These are phyloP conservation scores for Nakazawaea ernobii DNA, from an alignment of 805 yeast genomes.

Conservation along the genomic window DNA sequence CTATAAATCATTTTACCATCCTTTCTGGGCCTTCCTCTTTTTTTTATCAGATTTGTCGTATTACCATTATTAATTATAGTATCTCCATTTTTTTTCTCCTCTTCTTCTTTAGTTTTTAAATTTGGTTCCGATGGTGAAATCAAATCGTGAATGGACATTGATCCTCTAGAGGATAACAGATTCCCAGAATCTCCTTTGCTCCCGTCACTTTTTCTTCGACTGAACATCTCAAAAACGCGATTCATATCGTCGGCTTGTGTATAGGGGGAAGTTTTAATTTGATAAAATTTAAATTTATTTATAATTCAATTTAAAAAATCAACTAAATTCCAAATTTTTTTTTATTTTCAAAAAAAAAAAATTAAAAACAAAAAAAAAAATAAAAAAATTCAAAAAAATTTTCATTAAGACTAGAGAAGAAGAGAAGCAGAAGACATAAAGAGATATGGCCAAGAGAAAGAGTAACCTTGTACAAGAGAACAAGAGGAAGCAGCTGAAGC, in stretches of 20 bases:
- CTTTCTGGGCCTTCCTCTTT: conserved; percentile 4
- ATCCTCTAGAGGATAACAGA: too few relatives aligned
- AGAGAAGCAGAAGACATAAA: background rate
- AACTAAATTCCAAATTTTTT: background rate
- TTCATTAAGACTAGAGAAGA: background rate
- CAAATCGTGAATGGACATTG: too few relatives aligned
- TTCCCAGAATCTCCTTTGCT: too few relatives aligned
- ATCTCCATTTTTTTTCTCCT: background rate
- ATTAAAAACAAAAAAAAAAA: background rate
- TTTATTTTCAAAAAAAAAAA: background rate
- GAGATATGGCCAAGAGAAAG: conserved; percentile 9
- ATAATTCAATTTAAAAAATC: background rate
- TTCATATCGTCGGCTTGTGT: too few relatives aligned
- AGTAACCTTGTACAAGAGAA: conserved; percentile 15
- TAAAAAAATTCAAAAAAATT: background rate
- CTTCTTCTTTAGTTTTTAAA: too few relatives aligned
- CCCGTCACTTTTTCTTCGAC: too few relatives aligned
- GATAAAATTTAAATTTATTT: too few relatives aligned
- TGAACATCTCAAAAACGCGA: too few relatives aligned
- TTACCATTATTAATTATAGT: background rate
- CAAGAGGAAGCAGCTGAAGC: conserved; percentile 31
- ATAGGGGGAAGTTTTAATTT: too few relatives aligned
- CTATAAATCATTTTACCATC: background rate
- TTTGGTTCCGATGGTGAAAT: too few relatives aligned
- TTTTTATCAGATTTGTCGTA: background rate